Percentiles rank a stretch among this genome's conserved stretches.
Conservation (phyloP, 192 early-diverging fungal species). For the Backusella parvicylindrica region DNA sequence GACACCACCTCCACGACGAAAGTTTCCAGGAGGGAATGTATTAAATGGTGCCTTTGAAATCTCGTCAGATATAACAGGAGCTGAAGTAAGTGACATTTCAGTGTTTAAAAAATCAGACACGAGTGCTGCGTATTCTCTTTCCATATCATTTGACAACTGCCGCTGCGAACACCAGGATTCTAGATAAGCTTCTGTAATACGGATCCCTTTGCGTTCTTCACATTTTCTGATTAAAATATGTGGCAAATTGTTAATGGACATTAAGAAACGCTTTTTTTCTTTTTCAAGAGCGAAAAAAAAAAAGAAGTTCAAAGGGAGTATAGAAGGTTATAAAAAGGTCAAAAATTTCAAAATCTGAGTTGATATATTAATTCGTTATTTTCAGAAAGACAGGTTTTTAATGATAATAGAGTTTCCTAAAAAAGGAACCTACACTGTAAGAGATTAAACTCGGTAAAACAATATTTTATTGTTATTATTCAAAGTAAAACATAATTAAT, state of each 20-base stretch:
- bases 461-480: too few relatives aligned
- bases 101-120: background rate
- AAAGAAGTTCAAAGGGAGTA: background rate
- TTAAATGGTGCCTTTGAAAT: background rate
- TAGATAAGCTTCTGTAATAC: background rate
- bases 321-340: background rate
- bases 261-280: background rate
- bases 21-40: background rate
- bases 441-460: too few relatives aligned
- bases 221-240: background rate
- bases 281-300: background rate
- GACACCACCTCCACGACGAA: background rate
- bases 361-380: background rate
- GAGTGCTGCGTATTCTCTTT: background rate
- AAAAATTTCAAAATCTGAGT: background rate
- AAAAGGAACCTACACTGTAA: too few relatives aligned
- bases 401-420: too few relatives aligned
- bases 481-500: constrained; percentile 30
- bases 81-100: background rate
- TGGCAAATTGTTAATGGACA: background rate
- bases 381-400: background rate
- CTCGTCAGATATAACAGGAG: background rate
- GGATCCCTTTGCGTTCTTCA: background rate
- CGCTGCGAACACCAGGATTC: background rate
- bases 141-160: background rate